phyloP scores from a whole-genome alignment of 2,329 filamentous ascomycete species.

The Fusarium caatingaense region DNA sequence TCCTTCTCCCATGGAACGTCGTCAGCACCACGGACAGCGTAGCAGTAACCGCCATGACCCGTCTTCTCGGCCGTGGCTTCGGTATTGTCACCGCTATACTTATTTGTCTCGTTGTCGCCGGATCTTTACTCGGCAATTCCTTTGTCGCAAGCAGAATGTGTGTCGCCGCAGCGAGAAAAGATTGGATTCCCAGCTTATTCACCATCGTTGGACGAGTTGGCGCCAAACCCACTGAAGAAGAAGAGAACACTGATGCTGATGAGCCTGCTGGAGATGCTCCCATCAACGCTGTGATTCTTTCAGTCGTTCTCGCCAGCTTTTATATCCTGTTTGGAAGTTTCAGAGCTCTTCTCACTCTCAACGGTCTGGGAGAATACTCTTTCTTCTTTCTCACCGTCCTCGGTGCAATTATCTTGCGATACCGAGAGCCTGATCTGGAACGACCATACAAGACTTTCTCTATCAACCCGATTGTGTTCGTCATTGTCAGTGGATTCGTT shows the following conservation, averaged over 20 bases:
- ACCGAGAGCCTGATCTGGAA: conserved; percentile 64
- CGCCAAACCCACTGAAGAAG: conserved; percentile 19
- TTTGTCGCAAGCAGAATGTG: conserved; percentile 72
- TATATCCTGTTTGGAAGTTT: conserved; percentile 72
- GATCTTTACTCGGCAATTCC: conserved; percentile 71
- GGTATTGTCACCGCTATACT: conserved; percentile 66
- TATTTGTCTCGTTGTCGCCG: conserved; percentile 70
- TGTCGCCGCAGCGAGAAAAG: conserved; percentile 65
- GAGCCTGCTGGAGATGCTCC: conserved; percentile 60
- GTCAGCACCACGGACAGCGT: conserved; percentile 70
- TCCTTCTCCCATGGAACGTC: conserved; percentile 69
- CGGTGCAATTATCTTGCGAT: conserved; percentile 67
- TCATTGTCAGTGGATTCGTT: conserved; percentile 69
- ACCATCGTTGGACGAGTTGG: conserved; percentile 59
- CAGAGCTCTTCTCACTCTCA: conserved; percentile 69
- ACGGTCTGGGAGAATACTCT: conserved; percentile 69
- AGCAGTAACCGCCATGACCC: conserved; percentile 69
- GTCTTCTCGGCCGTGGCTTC: conserved; percentile 63
- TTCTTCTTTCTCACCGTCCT: conserved; percentile 74
- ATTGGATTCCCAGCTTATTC: conserved; percentile 62
- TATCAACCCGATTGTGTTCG: conserved; percentile 63
- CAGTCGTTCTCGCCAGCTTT: conserved; percentile 60
- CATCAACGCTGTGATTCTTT: conserved; percentile 64
- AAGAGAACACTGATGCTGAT: background rate
- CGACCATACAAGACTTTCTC: conserved; percentile 67